Evolutionary conservation across 2,329 filamentous ascomycete genomes (phyloP), one percentile per base, ranked within the genome.

Genomic region (Hirsutella minnesotensis): DNA sequence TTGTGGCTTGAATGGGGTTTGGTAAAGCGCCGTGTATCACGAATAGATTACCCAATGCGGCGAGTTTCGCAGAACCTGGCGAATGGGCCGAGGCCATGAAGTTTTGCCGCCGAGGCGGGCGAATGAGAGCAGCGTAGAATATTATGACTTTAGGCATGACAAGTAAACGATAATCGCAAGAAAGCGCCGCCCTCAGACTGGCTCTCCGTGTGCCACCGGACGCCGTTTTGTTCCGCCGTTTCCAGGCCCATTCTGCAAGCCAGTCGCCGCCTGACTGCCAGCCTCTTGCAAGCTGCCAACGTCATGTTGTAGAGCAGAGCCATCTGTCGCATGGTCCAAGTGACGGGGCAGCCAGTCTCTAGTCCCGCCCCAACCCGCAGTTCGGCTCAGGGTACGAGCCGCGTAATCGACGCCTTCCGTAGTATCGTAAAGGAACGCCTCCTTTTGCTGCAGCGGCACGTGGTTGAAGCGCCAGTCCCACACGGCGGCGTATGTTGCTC

Each of bases 401-500:
- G 48, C 47, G 13, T 47, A 46, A 20, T 52, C 47, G 51, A 18
- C 15, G 33, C n/a, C 33, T 16, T 10, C 33, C 33, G 15, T 35
- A 2, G 44, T 43, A 3, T 43, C 50, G 35, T 45, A 47, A 9
- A 16, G 12, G 18, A 51, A 46, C 2, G 47, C 40, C 35, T 46
- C 39, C 3, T 47, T 52, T 22, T 63, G 57, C 47, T 60, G 60
- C 40, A 86, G 67, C 2, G 81, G 80, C 21, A 86, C 75, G 53
- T 86, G 82, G 44, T 78, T 78, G 49, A 63, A 79, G 10, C 80
- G 65, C 69, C 77, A 84, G 56, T 86, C 79, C 74, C 79, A 85
- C 22, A 86, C 63, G 2, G 73, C 70, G 0, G 80, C 79, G 50
- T 83, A 86, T 2, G 76, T 72, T 66, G 79, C 77, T 20, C 83